A percentile compares a stretch with the other conserved stretches of the same genome.
phyloP scores from a whole-genome alignment of 2,329 filamentous ascomycete species.

The Xylariaceae sp. region DNA sequence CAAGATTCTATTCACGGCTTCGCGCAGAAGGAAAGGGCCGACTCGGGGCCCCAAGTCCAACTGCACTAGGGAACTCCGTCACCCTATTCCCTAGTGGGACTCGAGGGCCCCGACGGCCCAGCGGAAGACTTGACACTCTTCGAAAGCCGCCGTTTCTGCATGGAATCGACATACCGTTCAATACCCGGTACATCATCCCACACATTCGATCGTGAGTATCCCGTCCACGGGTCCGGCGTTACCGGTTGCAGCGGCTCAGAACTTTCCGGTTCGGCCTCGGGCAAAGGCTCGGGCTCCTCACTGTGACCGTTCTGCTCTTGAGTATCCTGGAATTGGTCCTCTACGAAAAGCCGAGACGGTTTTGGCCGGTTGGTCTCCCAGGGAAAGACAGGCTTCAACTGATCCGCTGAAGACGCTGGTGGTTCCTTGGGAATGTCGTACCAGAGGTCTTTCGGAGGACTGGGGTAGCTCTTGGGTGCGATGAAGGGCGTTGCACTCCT shows the following conservation, averaged over 20 bases:
- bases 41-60: constrained; percentile 65
- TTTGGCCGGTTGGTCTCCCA: constrained; percentile 72
- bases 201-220: constrained; percentile 73
- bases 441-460: constrained; percentile 82
- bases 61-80: constrained; percentile 80
- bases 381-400: constrained; percentile 72
- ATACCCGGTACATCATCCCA: constrained; percentile 94
- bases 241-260: constrained; percentile 36
- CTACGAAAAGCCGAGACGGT: constrained; percentile 60
- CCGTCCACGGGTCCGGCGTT: constrained; percentile 62
- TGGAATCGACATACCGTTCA: constrained; percentile 73
- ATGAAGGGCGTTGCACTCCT: constrained; percentile 69
- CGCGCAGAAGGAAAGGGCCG: constrained; percentile 87
- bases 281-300: constrained; percentile 17
- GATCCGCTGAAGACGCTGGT: constrained; percentile 49
- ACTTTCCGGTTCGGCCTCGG: constrained; percentile 20
- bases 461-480: constrained; percentile 70
- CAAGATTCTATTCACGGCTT: constrained; percentile 62
- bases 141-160: constrained; percentile 55
- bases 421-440: constrained; percentile 69
- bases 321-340: constrained; percentile 40
- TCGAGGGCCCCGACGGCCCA: constrained; percentile 25
- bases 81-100: constrained; percentile 54
- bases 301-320: constrained; percentile 4
- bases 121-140: constrained; percentile 30